Conservation (phyloP, 257 asterid species). For the Perilla frutescens region DNA sequence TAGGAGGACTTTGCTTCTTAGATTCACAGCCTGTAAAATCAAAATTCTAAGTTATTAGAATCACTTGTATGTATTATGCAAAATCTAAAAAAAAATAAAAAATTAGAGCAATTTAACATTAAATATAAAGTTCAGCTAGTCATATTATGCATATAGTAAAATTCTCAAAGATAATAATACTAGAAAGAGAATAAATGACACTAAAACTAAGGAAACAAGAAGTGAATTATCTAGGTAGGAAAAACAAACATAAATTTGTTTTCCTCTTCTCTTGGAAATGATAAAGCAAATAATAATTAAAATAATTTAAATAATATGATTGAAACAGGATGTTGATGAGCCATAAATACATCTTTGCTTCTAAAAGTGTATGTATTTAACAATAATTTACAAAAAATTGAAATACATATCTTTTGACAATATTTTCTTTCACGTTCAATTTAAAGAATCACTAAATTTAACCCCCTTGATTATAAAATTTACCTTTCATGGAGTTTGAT, state of each 20-base stretch:
- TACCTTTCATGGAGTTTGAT: neutral
- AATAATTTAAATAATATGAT: too few relatives aligned
- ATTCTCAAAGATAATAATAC: neutral
- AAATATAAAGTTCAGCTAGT: neutral
- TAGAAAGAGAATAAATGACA: neutral
- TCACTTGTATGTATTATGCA: neutral
- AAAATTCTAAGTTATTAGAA: neutral
- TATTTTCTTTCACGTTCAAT: neutral
- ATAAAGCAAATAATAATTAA: too few relatives aligned
- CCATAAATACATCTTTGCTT: too few relatives aligned
- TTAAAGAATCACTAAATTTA: neutral
- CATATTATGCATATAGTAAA: too few relatives aligned
- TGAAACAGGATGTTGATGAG: too few relatives aligned
- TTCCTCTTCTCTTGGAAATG: neutral
- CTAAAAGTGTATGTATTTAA: too few relatives aligned
- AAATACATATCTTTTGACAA: neutral
- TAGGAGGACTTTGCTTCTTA: constrained; percentile 62
- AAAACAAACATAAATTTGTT: too few relatives aligned
- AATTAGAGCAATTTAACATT: constrained; percentile 18
- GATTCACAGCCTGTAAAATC: constrained; percentile 65
- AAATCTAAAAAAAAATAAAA: neutral
- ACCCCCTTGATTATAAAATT: neutral
- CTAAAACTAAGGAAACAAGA: neutral
- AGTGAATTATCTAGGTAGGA: too few relatives aligned
- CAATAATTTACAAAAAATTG: too few relatives aligned